These are phyloP conservation scores for Moelleriella libera DNA, from an alignment of 2,329 filamentous ascomycete species.

Conservation along the genomic window DNA sequence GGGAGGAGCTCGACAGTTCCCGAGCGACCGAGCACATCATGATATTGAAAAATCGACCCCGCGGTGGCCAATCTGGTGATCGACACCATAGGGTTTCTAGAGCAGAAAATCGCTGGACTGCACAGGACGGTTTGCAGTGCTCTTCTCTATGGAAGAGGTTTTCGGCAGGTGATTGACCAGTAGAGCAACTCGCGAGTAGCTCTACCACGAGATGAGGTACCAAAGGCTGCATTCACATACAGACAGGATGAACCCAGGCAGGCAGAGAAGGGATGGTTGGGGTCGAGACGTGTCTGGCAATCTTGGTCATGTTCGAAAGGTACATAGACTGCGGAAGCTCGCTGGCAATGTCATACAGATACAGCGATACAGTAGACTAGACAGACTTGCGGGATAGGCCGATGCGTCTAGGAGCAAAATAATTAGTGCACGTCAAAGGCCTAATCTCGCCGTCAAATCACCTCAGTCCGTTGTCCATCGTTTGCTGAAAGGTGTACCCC, in stretches of 20 bases:
- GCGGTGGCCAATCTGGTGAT: no score
- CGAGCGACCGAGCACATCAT: no score
- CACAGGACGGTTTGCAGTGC: background rate
- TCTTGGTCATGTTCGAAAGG: no score
- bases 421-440: background rate
- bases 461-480: slow-evolving; percentile 30
- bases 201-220: no score
- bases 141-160: background rate
- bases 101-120: no score
- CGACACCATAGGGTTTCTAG: no score
- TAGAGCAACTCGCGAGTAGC: no score
- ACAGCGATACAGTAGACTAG: background rate
- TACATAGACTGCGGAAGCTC: no score
- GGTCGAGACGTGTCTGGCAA: no score
- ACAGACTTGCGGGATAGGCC: slow-evolving; percentile 11
- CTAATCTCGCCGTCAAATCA: slow-evolving; percentile 9
- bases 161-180: no score
- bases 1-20: background rate
- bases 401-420: slow-evolving; percentile 12
- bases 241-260: background rate
- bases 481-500: slow-evolving; percentile 36
- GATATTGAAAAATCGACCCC: no score
- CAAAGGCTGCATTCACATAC: background rate
- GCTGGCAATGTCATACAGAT: background rate
- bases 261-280: background rate